phyloP scores from a whole-genome alignment of 2,329 filamentous ascomycete genomes.

The Arthrobotrys musiformis region DNA sequence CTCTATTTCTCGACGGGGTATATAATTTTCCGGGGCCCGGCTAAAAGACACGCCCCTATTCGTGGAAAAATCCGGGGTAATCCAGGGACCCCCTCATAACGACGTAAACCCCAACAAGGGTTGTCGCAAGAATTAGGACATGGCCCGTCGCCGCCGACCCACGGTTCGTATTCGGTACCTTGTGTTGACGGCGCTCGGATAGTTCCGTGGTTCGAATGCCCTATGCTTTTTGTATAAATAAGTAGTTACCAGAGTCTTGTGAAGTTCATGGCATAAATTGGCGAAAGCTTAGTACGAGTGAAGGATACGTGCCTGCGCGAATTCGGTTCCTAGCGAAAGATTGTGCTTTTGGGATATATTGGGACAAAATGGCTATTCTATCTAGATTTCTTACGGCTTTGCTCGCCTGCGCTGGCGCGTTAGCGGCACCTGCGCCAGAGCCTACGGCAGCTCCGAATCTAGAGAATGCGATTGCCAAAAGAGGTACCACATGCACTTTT shows the following conservation, averaged over 20 bases:
- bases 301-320: neutral
- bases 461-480: conserved; percentile 15
- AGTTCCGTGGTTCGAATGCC: neutral
- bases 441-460: conserved; percentile 21
- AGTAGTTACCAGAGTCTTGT: neutral
- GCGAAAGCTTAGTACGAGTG: conserved; percentile 25
- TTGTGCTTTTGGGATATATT: neutral
- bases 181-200: neutral
- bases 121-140: conserved; percentile 8
- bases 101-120: conserved; percentile 3
- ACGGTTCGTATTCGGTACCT: neutral
- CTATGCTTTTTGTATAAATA: conserved; percentile 15
- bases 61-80: conserved; percentile 40
- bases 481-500: conserved; percentile 68
- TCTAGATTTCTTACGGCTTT: conserved; percentile 8
- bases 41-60: conserved; percentile 14
- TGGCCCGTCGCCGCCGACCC: conserved; percentile 7
- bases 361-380: conserved; percentile 19
- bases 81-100: neutral
- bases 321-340: neutral
- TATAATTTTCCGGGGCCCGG: conserved; percentile 29
- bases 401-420: neutral
- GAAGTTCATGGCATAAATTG: conserved; percentile 11
- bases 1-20: neutral
- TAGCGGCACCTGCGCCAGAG: conserved; percentile 35